Conservation (phyloP, 108 stramenopile genomes). For the Chaetoceros muelleri region DNA sequence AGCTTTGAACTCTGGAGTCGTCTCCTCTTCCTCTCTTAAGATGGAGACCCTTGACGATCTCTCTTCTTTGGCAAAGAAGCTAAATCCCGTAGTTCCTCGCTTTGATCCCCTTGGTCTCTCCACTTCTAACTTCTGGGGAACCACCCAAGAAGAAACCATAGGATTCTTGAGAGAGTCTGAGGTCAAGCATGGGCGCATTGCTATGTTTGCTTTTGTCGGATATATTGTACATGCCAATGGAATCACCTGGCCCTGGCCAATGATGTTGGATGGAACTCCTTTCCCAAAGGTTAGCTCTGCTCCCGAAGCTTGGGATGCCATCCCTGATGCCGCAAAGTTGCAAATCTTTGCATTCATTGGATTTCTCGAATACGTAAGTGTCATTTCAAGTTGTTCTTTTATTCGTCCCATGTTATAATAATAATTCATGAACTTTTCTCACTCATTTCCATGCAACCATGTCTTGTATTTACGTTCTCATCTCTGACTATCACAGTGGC, state of each 20-base stretch:
- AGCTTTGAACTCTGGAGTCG: slow-evolving; percentile 1
- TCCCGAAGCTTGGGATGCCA: slow-evolving; percentile 49
- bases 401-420: no score
- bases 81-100: slow-evolving; percentile 23
- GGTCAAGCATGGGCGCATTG: slow-evolving; percentile 38
- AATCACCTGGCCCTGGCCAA: slow-evolving; percentile 45
- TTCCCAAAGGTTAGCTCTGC: slow-evolving; percentile 27
- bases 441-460: background rate
- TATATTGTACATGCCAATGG: slow-evolving; percentile 41
- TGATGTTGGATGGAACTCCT: slow-evolving; percentile 49
- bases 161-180: slow-evolving; percentile 35
- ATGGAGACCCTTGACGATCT: slow-evolving; percentile 22
- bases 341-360: slow-evolving; percentile 37
- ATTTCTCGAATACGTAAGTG: slow-evolving; percentile 32
- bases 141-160: slow-evolving; percentile 24
- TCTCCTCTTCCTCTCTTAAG: background rate
- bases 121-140: slow-evolving; percentile 28
- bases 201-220: slow-evolving; percentile 47
- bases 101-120: slow-evolving; percentile 34
- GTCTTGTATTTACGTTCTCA: background rate
- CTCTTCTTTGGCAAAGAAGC: slow-evolving; percentile 18
- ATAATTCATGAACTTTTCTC: slow-evolving; percentile 2
- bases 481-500: slow-evolving; percentile 12
- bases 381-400: no score
- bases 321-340: slow-evolving; percentile 34